Evolutionary conservation across 768 basidiomycete genomes (phyloP), one percentile per base, ranked within the genome.

Genomic region (Tephrocybe sp.): DNA sequence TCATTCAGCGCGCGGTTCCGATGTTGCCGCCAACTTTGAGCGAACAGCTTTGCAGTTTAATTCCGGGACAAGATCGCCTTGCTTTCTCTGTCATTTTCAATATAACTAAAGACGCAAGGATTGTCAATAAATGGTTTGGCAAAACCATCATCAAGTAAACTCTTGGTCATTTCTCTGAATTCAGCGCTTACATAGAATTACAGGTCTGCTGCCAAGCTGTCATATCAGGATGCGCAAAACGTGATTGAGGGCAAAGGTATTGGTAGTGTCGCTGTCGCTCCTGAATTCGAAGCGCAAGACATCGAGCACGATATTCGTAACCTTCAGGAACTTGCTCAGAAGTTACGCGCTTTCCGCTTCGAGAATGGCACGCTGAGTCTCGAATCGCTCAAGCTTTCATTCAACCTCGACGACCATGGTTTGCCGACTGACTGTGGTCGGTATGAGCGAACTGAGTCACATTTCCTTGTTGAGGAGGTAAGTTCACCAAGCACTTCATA

Each of bases 1-100:
- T 99, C 39, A 84, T 98, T 22, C 97, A 99, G 67, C 85, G 96
- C 48, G 85, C 88, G 17, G 96, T 98, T 11, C 95, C 96, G 1
- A 99, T 99, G 97, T 75, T 99, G 8, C 97, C 97, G 2, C 92
- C 93, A 22, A 77, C 86, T n/a, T 73, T 99, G 39, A 90, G 87
- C 62, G 95, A 98, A 68, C 84, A 94, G 60, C 77, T 95, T 12
- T 99, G 97, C 72, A 96, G 92, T 69, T 79, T 99, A 49, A 77
- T 83, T 51, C 93, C 94, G 5, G 89, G 87, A 9, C 78, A 84
- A 53, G 97, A 99, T 49, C 86, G 95, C 45, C 80, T 99, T 26
- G 83, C 95, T 2, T 97, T 98, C 76, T 90, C 93, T 4, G 82
- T 87, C 50, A 68, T 94, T 61, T 93, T 97, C 66, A 95, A 88